Conservation (phyloP, 805 yeast genomes). For the Torulaspora microellipsoides region DNA sequence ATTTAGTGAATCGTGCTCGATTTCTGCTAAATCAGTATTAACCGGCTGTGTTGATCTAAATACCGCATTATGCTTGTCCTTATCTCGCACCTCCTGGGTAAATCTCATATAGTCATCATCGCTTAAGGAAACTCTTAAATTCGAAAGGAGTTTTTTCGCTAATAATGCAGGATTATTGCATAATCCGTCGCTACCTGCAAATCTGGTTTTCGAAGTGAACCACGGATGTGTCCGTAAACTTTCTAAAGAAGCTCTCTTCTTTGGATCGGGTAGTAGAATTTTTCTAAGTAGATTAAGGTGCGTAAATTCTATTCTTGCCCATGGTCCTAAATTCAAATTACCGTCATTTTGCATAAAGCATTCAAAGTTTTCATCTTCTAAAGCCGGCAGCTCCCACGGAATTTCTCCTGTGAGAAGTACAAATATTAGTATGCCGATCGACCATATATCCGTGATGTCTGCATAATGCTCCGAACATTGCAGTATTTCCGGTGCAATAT, state of each 20-base stretch:
- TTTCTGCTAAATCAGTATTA: slow-evolving; percentile 36
- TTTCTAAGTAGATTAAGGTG: slow-evolving; percentile 50
- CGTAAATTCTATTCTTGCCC: slow-evolving; percentile 49
- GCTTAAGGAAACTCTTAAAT: slow-evolving; percentile 49
- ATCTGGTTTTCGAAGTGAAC: slow-evolving; percentile 43
- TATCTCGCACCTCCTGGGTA: slow-evolving; percentile 18
- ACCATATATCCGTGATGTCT: slow-evolving; percentile 60
- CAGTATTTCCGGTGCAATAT: slow-evolving; percentile 71
- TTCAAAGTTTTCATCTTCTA: slow-evolving; percentile 45
- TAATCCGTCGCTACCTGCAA: slow-evolving; percentile 44
- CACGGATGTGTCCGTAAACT: slow-evolving; percentile 51
- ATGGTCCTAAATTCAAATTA: slow-evolving; percentile 44
- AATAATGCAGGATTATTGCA: slow-evolving; percentile 51
- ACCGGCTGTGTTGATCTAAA: slow-evolving; percentile 45
- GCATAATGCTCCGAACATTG: slow-evolving; percentile 46
- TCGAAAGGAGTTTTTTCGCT: slow-evolving; percentile 48
- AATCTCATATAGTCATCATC: slow-evolving; percentile 41
- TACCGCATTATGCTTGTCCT: background rate
- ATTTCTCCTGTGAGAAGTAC: slow-evolving; percentile 61
- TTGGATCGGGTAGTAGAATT: slow-evolving; percentile 47
- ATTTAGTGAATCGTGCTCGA: slow-evolving; percentile 25
- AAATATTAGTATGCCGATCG: slow-evolving; percentile 60
- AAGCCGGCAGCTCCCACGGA: slow-evolving; percentile 66
- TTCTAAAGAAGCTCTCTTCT: slow-evolving; percentile 39
- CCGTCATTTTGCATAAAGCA: slow-evolving; percentile 44